These are phyloP conservation scores for Skeletonema grethae DNA, from an alignment of 108 stramenopile species.

Conservation along the genomic window DNA sequence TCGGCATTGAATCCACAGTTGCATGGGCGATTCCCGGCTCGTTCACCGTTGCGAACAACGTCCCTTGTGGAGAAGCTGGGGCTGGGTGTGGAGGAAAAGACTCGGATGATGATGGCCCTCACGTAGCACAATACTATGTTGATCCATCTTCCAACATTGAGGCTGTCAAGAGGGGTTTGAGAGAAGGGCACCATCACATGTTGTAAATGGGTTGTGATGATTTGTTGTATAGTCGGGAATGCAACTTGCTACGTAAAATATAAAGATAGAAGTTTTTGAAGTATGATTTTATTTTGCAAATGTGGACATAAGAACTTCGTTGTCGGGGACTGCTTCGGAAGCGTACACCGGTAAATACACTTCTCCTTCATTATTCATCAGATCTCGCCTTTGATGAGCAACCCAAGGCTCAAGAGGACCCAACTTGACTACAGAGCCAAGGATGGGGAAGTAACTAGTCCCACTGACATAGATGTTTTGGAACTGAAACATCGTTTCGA, in stretches of 20 bases:
- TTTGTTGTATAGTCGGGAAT: background rate
- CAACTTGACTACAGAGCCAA: constrained; percentile 72
- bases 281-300: constrained; percentile 31
- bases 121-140: constrained; percentile 4
- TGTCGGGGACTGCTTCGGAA: constrained; percentile 62
- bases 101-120: background rate
- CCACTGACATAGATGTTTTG: constrained; percentile 83
- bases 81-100: constrained; percentile 41
- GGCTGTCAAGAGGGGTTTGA: background rate
- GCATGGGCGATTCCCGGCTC: constrained; percentile 78
- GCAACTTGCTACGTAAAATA: background rate
- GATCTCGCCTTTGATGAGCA: constrained; percentile 81
- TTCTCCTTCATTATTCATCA: constrained; percentile 66
- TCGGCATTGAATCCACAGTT: constrained; percentile 74
- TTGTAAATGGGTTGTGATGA: background rate
- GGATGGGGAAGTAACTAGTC: constrained; percentile 85
- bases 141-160: constrained; percentile 16
- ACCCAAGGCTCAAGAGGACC: constrained; percentile 69
- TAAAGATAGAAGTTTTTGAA: background rate
- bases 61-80: constrained; percentile 62
- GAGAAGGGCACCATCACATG: background rate
- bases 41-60: constrained; percentile 50
- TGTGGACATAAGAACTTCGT: constrained; percentile 67
- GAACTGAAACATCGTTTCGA: constrained; percentile 79
- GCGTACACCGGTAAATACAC: constrained; percentile 75